These are phyloP conservation scores for Larix kaempferi DNA, from an alignment of 75 land plant species.

Conservation along the genomic window DNA sequence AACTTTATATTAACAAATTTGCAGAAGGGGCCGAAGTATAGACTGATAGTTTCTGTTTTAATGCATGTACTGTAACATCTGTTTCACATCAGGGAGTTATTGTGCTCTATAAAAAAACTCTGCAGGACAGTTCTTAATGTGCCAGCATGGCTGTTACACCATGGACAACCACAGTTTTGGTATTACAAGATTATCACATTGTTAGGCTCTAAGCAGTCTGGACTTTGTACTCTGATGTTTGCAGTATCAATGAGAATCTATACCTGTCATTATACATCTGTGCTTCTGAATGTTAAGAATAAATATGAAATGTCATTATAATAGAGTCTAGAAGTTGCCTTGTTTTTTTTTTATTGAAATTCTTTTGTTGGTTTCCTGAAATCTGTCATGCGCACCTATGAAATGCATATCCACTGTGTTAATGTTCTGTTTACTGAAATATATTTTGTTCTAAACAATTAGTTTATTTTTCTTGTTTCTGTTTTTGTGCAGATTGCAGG, in stretches of 20 bases:
- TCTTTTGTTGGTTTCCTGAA: neutral
- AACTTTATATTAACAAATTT: neutral
- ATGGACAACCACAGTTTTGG: neutral
- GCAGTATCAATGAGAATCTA: too few species aligned
- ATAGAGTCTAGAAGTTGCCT: neutral
- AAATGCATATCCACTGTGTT: neutral
- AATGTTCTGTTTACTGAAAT: neutral
- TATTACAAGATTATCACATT: neutral
- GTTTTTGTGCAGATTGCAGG: constrained; percentile 73
- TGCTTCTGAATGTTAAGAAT: too few species aligned
- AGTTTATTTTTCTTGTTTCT: neutral
- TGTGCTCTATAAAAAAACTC: neutral
- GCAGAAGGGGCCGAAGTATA: neutral
- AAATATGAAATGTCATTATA: too few species aligned
- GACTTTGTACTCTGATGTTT: too few species aligned
- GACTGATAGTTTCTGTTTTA: too few species aligned
- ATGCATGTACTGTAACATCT: too few species aligned
- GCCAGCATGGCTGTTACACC: neutral
- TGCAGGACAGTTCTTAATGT: neutral
- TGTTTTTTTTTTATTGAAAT: neutral
- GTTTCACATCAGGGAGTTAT: neutral
- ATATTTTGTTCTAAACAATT: neutral
- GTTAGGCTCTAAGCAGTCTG: neutral
- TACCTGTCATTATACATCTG: too few species aligned
- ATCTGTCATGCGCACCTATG: neutral